Percentiles rank a stretch among this genome's conserved stretches.
These are phyloP conservation scores for Stylosanthes scabra DNA, from an alignment of 331 rosid species.

Conservation along the genomic window DNA sequence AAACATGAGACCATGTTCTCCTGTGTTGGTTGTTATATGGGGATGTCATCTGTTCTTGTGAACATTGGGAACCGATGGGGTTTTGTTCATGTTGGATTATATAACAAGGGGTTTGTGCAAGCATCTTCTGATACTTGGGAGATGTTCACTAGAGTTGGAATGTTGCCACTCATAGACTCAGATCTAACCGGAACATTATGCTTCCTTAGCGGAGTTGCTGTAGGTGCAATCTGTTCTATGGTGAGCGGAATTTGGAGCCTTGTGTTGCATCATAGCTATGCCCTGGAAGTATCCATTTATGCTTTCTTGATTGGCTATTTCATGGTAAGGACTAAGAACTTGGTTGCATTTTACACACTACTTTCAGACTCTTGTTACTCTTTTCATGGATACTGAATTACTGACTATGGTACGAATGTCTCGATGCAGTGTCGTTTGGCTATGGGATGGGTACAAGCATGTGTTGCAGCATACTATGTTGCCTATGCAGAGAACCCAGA, in stretches of 20 bases:
- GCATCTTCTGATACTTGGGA: constrained; percentile 68
- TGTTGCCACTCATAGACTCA: constrained; percentile 51
- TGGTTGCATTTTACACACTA: background rate
- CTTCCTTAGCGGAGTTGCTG: constrained; percentile 63
- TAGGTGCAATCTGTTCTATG: constrained; percentile 66
- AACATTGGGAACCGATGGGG: constrained; percentile 71
- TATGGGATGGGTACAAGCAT: constrained; percentile 87
- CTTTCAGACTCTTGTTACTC: background rate
- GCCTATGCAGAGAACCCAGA: constrained; percentile 69
- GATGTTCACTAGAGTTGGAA: constrained; percentile 47
- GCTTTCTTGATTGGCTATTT: constrained; percentile 74
- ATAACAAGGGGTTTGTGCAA: constrained; percentile 63
- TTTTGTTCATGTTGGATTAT: constrained; percentile 66
- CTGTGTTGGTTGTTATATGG: constrained; percentile 59
- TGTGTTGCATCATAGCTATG: constrained; percentile 53
- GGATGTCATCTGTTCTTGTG: constrained; percentile 57
- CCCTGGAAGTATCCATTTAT: constrained; percentile 53
- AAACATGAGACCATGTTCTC: constrained; percentile 62
- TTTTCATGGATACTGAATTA: constrained; percentile 3
- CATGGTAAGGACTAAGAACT: constrained; percentile 54
- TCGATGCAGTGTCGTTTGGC: constrained; percentile 69
- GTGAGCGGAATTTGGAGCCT: constrained; percentile 64
- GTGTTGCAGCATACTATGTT: constrained; percentile 78
- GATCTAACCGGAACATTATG: constrained; percentile 80
- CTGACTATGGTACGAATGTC: constrained; percentile 28